Evolutionary conservation across 805 yeast genomes (phyloP), one percentile per base, ranked within the genome.

Genomic region (Metschnikowia reukaufii): DNA sequence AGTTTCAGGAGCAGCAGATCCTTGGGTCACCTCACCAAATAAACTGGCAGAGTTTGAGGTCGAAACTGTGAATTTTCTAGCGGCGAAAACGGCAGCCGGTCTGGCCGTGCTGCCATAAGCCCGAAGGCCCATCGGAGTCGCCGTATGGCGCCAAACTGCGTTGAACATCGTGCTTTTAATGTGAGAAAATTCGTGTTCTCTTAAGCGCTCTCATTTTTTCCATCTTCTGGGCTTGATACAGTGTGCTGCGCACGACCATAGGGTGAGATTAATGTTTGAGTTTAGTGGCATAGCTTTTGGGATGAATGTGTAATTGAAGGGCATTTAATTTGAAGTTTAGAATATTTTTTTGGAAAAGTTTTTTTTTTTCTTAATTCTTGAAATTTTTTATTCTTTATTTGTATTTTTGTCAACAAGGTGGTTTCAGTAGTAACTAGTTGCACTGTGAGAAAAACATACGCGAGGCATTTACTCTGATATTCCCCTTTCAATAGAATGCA

Each of bases 1-100:
- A 12, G 17, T 17, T 9, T 39, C 36, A 4, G 31, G 36, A 25
- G 51, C 20, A 21, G 48, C 52, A 16, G 54, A 48, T 30, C 54
- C 47, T 39, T 59, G 55, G 16, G 72, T 67, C 47, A 68, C 56
- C 27, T 67, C 70, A 10, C 72, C 73, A 49, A 68, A 67, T 20
- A 67, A 43, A 44, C 57, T 63, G 45, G 49, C 49, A 23, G 30
- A 12, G 16, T 45, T 36, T 17, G 37, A 2, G 48, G 17, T 16
- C 4, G 48, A 45, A 18, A 29, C 33, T 10, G 18, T 13, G 44
- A 45, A 39, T 20, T 27, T 39, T 45, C 48, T 45, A 20, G 34
- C 37, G 25, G 25, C 4, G 19, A 39, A 29, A 29, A 15, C 36
- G 6, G 37, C 32, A 5, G 4, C 34, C 4, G 15, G 32, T 20